A percentile compares a stretch with the other conserved stretches of the same genome.
Conservation (phyloP, 2,329 filamentous ascomycete genomes). For the Rhynchosporium agropyri region DNA sequence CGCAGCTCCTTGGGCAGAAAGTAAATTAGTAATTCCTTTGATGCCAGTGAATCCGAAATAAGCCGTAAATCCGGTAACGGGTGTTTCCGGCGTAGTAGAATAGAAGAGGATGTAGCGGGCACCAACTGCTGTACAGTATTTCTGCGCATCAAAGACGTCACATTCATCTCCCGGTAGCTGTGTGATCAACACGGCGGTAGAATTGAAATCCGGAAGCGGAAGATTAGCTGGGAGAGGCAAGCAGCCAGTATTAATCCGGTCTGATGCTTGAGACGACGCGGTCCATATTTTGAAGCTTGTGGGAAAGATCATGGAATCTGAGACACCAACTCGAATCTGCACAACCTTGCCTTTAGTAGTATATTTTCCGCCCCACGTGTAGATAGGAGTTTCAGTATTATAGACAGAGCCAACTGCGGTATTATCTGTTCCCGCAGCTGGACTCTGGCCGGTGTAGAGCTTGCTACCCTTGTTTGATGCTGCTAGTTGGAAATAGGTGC, state of each 20-base stretch:
- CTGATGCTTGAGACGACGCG: background rate
- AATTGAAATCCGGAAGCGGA: background rate
- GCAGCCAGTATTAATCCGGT: background rate
- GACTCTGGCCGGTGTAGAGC: background rate
- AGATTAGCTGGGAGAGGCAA: background rate
- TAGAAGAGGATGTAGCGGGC: background rate
- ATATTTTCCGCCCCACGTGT: background rate
- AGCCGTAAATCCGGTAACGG: background rate
- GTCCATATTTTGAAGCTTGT: background rate
- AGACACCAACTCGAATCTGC: background rate
- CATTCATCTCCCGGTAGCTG: background rate
- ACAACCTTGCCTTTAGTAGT: background rate
- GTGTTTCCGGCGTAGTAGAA: background rate
- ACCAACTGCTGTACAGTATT: background rate
- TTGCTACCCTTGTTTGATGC: background rate
- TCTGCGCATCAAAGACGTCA: background rate
- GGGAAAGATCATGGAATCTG: background rate
- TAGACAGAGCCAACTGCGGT: background rate
- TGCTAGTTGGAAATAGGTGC: background rate
- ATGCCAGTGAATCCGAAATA: background rate
- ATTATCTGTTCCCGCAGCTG: background rate
- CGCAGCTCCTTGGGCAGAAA: background rate
- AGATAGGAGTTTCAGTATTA: constrained; percentile 3
- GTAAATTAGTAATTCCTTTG: background rate
- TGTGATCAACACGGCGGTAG: background rate